Evolutionary conservation across 257 asterid genomes (phyloP), one percentile per base, ranked within the genome.

Genomic region (Salvia rosmarinus): DNA sequence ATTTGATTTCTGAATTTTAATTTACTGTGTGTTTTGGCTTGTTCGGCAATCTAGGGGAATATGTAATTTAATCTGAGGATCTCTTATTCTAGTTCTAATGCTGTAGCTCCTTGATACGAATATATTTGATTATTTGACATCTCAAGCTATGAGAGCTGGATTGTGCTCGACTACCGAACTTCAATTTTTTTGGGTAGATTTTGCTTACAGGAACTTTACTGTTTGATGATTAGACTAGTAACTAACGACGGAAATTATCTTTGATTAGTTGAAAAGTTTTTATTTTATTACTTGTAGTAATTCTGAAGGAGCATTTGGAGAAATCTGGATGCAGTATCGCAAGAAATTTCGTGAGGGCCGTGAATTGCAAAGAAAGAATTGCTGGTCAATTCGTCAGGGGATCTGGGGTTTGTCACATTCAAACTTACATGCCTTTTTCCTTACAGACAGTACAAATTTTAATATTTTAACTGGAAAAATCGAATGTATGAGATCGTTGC

Each of bases 221-320:
- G 3, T 56, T 50, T 57, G 58, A 75, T 57, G 4, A 57, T 46
- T 8, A 12, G 64, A 46, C 30, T 43, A 20, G 13, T 23, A 25
- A 25, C 30, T 25, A 6, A 67, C n/a, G n/a, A n/a, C 3, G 4
- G 16, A 47, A 16, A 51, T 40, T 16, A 6, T 28, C 2, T n/a
- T 59, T 60, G 37, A 47, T 60, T 44, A 56, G 52, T 47, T 37
- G 30, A 68, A 54, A 49, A 40, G 21, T 9, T 44, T n/a, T 25
- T 43, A 6, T 23, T 39, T 55, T n/a, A 6, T 14, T 37, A 8
- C 52, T 30, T 35, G 30, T 25, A 62, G 2, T 34, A 9, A 37
- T 34, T 57, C 1, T 3, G 30, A 25, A 25, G 30, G 30, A 25
- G 30, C 30, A 25, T 25, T 25, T 25, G 30, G 30, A 25, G 30